Evolutionary conservation across 768 basidiomycete genomes (phyloP).

Genomic region (Rhodocollybia butyracea): DNA sequence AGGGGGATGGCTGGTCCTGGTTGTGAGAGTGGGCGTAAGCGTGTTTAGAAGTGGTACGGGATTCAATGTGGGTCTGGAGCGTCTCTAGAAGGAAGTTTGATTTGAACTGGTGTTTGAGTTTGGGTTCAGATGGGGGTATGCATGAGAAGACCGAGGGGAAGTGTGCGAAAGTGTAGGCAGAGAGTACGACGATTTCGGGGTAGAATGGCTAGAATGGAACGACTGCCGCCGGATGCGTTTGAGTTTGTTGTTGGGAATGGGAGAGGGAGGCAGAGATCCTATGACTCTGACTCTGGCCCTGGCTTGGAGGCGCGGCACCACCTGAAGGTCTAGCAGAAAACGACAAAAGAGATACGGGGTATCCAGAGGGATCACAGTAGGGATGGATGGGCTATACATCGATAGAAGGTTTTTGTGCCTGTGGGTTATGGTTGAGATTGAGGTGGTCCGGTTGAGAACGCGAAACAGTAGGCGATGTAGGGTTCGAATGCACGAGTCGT

Average conservation of each 20-base stretch:
- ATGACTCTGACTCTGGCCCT: no score
- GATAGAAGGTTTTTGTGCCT: slow-evolving; percentile 36
- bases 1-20: no score
- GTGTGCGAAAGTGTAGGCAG: background rate
- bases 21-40: no score
- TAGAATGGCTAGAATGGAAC: background rate
- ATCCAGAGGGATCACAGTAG: slow-evolving; percentile 9
- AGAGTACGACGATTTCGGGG: background rate
- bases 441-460: slow-evolving; percentile 18
- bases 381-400: slow-evolving; percentile 42
- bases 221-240: background rate
- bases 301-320: no score
- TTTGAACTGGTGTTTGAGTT: background rate
- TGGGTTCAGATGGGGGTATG: background rate
- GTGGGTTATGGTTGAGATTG: slow-evolving; percentile 13
- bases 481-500: slow-evolving; percentile 67
- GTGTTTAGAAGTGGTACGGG: background rate
- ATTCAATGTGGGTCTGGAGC: background rate
- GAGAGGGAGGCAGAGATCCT: background rate
- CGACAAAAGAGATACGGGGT: no score
- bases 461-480: slow-evolving; percentile 54
- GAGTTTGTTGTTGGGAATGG: background rate
- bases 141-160: background rate
- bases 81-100: no score
- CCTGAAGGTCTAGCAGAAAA: no score